Base-by-base conservation (phyloP, 768 basidiomycete genomes). In the Russula dissimulans region DNA sequence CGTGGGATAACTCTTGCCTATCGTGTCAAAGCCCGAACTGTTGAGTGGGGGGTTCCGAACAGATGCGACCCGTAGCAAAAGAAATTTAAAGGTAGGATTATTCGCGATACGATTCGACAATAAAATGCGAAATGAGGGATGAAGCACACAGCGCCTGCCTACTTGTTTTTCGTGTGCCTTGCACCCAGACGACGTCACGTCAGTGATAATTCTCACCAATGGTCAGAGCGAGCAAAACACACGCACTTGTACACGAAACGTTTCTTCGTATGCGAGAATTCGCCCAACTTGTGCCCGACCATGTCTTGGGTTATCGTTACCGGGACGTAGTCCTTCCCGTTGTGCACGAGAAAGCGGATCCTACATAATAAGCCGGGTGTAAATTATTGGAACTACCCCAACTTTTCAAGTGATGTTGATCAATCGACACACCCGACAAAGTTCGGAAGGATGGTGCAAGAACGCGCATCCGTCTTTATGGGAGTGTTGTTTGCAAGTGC, bases 221-320 rank as follows among this genome's bases (percentile, higher is more conserved):
- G 4, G 7, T 17, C 12, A 15, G 18, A 34, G 31, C 12, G 12
- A 45, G 26, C 11, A 34, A 57, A 51, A 62, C 57, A 48, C 42
- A 84, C 90, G 70, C 70, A 93, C 93, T 83, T 89, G 76, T 85
- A 93, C 36, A 77, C 81, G 72, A 94, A 95, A 56, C 81, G 82
- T 73, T 92, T 94, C 76, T 87, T 86, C 39, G 95, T 97, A 66
- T 86, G 82, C 43, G 92, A 77, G 72, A 98, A 97, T 77, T 97
- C 94, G 55, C 95, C 95, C 54, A 98, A 74, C 72, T 99, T 99
- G 72, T 99, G 95, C 0, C 95, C 95, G 1, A 99, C 92, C 95
- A 98, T 98, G 72, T 97, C 95, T 71, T 95, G 91, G 4, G 90
- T 93, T 65, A 99, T 79, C 46, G 79, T 73, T 43, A 99, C 87